Percentiles rank a stretch among this genome's conserved stretches.
These are phyloP conservation scores for Aspergillus persii DNA, from an alignment of 2,329 filamentous ascomycete species.

Conservation along the genomic window DNA sequence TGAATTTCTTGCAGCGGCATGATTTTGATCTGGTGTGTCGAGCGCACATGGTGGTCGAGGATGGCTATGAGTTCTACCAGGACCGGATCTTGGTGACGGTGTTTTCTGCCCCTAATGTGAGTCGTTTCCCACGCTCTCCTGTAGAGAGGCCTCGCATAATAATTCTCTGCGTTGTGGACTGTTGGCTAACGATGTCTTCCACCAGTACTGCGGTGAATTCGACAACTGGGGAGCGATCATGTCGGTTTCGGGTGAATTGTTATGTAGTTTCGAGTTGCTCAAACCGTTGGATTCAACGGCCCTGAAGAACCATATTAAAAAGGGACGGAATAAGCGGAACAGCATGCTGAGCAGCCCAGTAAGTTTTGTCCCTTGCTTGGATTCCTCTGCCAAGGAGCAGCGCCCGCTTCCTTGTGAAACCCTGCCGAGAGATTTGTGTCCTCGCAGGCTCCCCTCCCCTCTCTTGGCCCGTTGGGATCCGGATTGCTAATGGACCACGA, in stretches of 20 bases:
- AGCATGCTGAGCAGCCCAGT: constrained; percentile 95
- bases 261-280: constrained; percentile 95
- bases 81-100: constrained; percentile 94
- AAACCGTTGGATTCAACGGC: constrained; percentile 96
- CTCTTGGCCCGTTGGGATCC: constrained; percentile 3
- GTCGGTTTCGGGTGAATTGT: constrained; percentile 88
- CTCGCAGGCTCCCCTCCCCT: constrained; percentile 1
- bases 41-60: constrained; percentile 98
- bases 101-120: constrained; percentile 94
- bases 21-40: constrained; percentile 97
- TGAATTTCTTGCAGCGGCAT: constrained; percentile 88
- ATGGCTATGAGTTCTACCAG: constrained; percentile 98
- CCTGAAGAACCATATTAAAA: constrained; percentile 98
- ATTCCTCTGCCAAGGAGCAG: constrained; percentile 21
- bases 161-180: neutral
- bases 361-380: constrained; percentile 47
- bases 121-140: constrained; percentile 35
- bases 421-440: constrained; percentile 20
- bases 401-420: constrained; percentile 19
- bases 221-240: constrained; percentile 99
- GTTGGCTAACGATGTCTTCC: constrained; percentile 23
- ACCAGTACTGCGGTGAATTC: constrained; percentile 96
- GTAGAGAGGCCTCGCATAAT: neutral
- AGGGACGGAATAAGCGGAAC: constrained; percentile 89
- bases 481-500: constrained; percentile 16